Conservation (phyloP, 1,139 yeast genomes). For the Chernovozyma sophiae-reginae region DNA sequence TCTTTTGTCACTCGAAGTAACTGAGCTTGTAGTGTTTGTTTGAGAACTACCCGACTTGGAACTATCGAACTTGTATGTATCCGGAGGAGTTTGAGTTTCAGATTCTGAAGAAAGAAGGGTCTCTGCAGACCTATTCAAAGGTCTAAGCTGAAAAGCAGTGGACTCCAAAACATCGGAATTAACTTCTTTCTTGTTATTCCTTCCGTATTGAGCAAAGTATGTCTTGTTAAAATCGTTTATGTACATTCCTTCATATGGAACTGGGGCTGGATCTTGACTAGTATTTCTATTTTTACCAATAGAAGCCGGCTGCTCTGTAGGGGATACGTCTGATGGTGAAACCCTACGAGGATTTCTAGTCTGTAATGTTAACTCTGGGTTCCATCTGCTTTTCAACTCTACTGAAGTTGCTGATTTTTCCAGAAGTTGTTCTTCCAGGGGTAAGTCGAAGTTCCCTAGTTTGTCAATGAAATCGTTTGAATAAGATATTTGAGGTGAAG, state of each 20-base stretch:
- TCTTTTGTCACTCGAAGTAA: not conserved
- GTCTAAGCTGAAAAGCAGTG: constrained; percentile 22
- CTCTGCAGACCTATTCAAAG: constrained; percentile 28
- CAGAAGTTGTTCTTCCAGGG: constrained; percentile 3
- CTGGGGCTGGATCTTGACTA: constrained; percentile 2
- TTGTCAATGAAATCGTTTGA: constrained; percentile 28
- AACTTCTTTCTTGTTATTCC: not conserved
- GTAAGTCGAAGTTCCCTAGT: constrained; percentile 5
- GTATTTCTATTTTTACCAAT: not conserved
- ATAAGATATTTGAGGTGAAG: constrained; percentile 40
- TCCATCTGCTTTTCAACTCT: constrained; percentile 1
- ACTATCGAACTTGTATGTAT: no score
- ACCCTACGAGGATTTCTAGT: not conserved
- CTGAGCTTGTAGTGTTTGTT: not conserved
- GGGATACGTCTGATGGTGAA: not conserved
- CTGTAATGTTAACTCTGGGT: not conserved
- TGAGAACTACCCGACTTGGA: not conserved
- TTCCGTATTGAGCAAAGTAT: constrained; percentile 16
- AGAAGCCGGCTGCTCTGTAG: not conserved
- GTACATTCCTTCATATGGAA: constrained; percentile 6
- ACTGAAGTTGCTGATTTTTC: constrained; percentile 3
- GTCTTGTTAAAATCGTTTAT: constrained; percentile 20
- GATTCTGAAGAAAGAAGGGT: constrained; percentile 14
- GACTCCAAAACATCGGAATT: constrained; percentile 7
- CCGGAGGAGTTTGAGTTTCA: not conserved